Base-by-base conservation (phyloP, 495 filamentous ascomycete species). In the Hypoxylon perforatum region DNA sequence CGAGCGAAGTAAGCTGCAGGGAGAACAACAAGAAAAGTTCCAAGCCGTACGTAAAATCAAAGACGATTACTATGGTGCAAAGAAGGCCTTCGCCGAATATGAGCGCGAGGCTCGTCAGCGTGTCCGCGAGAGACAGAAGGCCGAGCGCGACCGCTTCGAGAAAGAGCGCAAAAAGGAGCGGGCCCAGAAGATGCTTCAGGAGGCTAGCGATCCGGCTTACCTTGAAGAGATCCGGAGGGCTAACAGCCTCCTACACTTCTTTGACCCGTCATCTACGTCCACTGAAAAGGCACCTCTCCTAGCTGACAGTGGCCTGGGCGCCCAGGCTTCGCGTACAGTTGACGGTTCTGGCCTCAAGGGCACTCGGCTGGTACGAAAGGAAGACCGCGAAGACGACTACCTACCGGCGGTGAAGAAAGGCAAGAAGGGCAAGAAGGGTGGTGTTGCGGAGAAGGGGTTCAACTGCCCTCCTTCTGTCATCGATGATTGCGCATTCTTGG, bases 141-240 rank as follows among this genome's bases (percentile, higher is more conserved):
- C 76, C 41, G 94, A 97, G 79, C 89, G 89, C 55, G 86, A 93
- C 65, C 90, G 89, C 71, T 85, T 87, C 55, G 88, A 94, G 82
- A 90, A 90, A 66, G 91, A 96, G 63, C 90, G 90, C 81, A 86
- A 88, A 78, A 93, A 90, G 81, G 90, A 94, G 79, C 82, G 91
- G 25, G 95, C 95, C 17, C 85, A 94, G 82, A 90, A 92, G 77
- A 76, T 89, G 78, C 86, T 97, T 47, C 94, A 93, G 74, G 94
- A 97, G 79, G 95, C 96, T 60, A 94, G 91, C 54, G 85, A 88
- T 65, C 93, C 87, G 0, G 95, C 95, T 41, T 99, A 92, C 80
- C 81, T 90, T 45, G 92, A 96, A 58, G 92, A 98, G 81, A 96
- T 99, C 72, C 84, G 92, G 45, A 89, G 90, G 50, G 92, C 92